These are phyloP conservation scores for Venturia nashicola DNA, from an alignment of 2,329 filamentous ascomycete genomes.

Conservation along the genomic window DNA sequence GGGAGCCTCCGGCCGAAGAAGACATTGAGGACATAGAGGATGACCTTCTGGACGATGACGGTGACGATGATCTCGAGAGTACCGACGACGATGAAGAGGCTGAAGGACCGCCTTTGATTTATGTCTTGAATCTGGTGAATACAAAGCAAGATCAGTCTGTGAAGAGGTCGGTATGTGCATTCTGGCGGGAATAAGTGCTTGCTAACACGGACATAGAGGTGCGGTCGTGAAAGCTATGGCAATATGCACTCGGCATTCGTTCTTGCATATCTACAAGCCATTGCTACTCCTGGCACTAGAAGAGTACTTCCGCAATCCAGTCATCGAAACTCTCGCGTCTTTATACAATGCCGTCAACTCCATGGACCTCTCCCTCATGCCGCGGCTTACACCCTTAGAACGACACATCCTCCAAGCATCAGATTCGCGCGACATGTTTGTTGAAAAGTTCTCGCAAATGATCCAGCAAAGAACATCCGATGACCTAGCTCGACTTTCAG, in stretches of 20 bases:
- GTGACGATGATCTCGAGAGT: slow-evolving; percentile 39
- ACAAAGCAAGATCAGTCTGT: slow-evolving; percentile 92
- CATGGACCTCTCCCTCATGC: slow-evolving; percentile 94
- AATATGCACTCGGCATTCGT: slow-evolving; percentile 93
- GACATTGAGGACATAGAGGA: slow-evolving; percentile 26
- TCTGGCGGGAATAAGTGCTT: neutral
- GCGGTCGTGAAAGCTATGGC: slow-evolving; percentile 97
- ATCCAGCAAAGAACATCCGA: slow-evolving; percentile 68
- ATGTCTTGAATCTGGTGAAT: slow-evolving; percentile 94
- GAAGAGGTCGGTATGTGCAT: slow-evolving; percentile 43
- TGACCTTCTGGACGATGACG: slow-evolving; percentile 24
- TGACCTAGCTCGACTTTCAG: slow-evolving; percentile 32
- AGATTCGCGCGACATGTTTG: slow-evolving; percentile 90
- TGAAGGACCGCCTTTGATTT: slow-evolving; percentile 85
- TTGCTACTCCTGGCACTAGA: slow-evolving; percentile 81
- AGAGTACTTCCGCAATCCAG: slow-evolving; percentile 90
- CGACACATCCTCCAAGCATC: slow-evolving; percentile 76
- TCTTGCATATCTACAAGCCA: slow-evolving; percentile 98
- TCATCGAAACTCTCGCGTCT: slow-evolving; percentile 73
- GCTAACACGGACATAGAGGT: slow-evolving; percentile 43
- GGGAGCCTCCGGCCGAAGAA: slow-evolving; percentile 30
- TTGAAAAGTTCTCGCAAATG: slow-evolving; percentile 96
- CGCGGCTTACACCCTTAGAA: slow-evolving; percentile 71
- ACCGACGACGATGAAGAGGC: slow-evolving; percentile 38
- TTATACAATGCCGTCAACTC: slow-evolving; percentile 88